Evolutionary conservation across 768 basidiomycete genomes (phyloP).

Genomic region (Leucogyrophana mollusca): DNA sequence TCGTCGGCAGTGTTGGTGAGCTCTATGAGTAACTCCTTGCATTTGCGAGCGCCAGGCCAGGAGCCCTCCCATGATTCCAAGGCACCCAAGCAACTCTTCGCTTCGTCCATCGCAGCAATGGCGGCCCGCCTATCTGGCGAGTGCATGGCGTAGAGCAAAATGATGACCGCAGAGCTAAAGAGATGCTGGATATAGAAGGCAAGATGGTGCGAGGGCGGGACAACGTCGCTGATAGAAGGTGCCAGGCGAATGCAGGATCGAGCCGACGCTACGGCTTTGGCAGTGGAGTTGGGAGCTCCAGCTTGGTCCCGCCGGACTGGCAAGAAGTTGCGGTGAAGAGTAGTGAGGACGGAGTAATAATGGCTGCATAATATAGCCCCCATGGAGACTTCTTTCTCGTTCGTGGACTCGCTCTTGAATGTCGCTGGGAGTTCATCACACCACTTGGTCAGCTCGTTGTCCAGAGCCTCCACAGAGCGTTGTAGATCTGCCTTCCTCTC

Average conservation of each 20-base stretch:
- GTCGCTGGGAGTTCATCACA: conserved; percentile 71
- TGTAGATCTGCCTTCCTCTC: conserved; percentile 78
- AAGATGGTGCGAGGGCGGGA: conserved; percentile 83
- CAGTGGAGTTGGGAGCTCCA: conserved; percentile 67
- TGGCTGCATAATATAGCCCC: conserved; percentile 84
- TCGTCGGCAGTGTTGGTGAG: conserved; percentile 68
- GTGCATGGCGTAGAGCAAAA: conserved; percentile 85
- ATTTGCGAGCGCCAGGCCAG: conserved; percentile 88
- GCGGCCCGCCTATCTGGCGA: conserved; percentile 63
- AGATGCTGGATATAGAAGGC: conserved; percentile 89
- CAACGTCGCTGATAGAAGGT: conserved; percentile 79
- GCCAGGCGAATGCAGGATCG: conserved; percentile 84
- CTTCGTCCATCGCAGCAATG: conserved; percentile 80
- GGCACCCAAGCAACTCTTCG: conserved; percentile 65
- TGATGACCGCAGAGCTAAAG: conserved; percentile 86
- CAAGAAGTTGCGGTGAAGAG: conserved; percentile 84
- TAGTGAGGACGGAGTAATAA: conserved; percentile 85
- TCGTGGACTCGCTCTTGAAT: conserved; percentile 74
- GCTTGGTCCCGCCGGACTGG: conserved; percentile 75
- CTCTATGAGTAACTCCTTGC: conserved; percentile 76
- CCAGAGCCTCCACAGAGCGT: conserved; percentile 72
- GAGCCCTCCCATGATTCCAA: conserved; percentile 80
- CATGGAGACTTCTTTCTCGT: conserved; percentile 82
- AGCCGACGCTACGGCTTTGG: conserved; percentile 80
- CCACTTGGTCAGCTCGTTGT: conserved; percentile 78